A percentile compares a stretch with the other conserved stretches of the same genome.
Evolutionary conservation across 176 grass and related monocot genomes (phyloP).

Genomic region (Oryza rufipogon): DNA sequence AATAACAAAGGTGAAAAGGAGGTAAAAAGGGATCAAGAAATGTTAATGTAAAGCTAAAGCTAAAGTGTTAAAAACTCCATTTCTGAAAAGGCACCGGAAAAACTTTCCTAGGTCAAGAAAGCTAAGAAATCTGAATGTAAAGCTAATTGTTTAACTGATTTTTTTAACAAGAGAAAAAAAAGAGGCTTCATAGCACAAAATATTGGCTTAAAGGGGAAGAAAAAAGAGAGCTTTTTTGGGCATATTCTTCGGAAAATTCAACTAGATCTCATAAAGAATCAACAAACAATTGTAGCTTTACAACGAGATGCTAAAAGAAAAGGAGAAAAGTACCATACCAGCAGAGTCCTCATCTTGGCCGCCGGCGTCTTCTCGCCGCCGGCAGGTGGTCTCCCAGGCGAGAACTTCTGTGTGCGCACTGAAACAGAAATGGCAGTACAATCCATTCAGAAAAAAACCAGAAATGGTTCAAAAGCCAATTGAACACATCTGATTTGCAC

Average conservation of each 20-base stretch:
- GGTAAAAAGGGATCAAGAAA: neutral
- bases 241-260: neutral
- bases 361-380: conserved; percentile 20
- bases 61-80: neutral
- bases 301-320: neutral
- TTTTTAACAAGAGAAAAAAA: neutral
- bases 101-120: neutral
- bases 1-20: neutral
- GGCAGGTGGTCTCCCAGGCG: conserved; percentile 12
- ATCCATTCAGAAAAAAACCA: neutral
- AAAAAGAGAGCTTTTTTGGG: neutral
- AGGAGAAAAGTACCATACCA: conserved; percentile 24
- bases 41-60: neutral
- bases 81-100: neutral
- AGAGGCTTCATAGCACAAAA: neutral
- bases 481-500: neutral
- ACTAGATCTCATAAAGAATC: neutral
- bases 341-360: conserved; percentile 37
- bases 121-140: neutral
- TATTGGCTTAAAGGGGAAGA: neutral
- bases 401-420: conserved; percentile 45
- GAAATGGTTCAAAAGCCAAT: neutral
- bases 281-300: neutral
- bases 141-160: neutral
- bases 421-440: neutral